Conservation (phyloP, 306 rosid genomes). For the Fagus sylvatica region DNA sequence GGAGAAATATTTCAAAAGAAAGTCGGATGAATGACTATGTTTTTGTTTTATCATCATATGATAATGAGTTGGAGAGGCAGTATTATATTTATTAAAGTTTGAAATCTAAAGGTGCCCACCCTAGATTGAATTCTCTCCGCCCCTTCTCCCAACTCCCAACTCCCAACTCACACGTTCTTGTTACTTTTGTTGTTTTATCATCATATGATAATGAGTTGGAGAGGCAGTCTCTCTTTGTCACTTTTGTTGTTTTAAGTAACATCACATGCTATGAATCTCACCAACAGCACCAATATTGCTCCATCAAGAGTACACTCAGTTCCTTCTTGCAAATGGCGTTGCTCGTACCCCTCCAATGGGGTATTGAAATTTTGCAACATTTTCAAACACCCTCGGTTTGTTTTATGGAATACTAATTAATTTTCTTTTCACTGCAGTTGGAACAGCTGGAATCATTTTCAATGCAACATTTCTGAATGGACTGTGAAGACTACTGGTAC, state of each 20-base stretch:
- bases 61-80: constrained; percentile 5
- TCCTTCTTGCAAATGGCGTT: constrained; percentile 32
- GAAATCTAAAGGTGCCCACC: too few species aligned
- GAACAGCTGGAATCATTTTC: constrained; percentile 37
- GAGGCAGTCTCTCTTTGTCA: not conserved
- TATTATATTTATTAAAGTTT: too few species aligned
- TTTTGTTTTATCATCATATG: too few species aligned
- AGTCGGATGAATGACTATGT: too few species aligned
- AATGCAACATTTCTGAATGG: constrained; percentile 24
- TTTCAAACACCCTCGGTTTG: too few species aligned
- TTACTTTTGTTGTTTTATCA: too few species aligned
- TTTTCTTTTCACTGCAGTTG: constrained; percentile 10
- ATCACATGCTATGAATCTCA: not conserved
- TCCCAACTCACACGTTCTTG: too few species aligned
- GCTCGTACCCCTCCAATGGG: constrained; percentile 36
- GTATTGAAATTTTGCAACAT: not conserved
- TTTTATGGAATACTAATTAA: too few species aligned
- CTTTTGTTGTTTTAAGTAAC: not conserved
- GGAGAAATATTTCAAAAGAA: too few species aligned
- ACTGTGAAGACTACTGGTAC: constrained; percentile 25
- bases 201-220: not conserved
- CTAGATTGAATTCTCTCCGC: too few species aligned
- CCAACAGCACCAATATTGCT: too few species aligned
- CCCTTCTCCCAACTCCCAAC: too few species aligned
- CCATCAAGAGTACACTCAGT: constrained; percentile 16